Percentiles rank a stretch among this genome's conserved stretches.
Conservation (phyloP, 192 early-diverging fungal species). For the Allomyces javanicus region DNA sequence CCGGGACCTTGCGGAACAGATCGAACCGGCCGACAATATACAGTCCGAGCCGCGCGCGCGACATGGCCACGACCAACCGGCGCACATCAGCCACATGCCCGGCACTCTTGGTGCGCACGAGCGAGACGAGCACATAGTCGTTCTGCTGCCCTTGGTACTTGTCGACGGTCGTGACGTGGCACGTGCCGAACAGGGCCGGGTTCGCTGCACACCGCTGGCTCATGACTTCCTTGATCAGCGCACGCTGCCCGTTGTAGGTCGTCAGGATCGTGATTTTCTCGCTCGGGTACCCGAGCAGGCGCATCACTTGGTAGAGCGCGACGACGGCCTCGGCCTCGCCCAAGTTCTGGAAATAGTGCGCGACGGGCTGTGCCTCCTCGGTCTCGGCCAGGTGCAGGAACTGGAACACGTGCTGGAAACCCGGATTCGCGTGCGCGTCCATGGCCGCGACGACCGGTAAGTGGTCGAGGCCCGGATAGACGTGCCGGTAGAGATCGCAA, state of each 20-base stretch:
- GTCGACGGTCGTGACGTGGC: slow-evolving; percentile 76
- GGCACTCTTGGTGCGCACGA: slow-evolving; percentile 75
- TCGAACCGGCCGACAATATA: slow-evolving; percentile 67
- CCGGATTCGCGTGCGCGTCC: slow-evolving; percentile 64
- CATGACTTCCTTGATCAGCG: slow-evolving; percentile 79
- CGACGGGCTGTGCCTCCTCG: slow-evolving; percentile 62
- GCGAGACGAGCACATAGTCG: slow-evolving; percentile 80
- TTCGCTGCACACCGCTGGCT: slow-evolving; percentile 68
- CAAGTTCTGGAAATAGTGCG: slow-evolving; percentile 84
- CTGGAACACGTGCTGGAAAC: slow-evolving; percentile 73
- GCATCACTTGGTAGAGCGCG: slow-evolving; percentile 90
- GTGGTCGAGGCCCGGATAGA: slow-evolving; percentile 44
- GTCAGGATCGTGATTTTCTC: slow-evolving; percentile 83
- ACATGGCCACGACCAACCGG: slow-evolving; percentile 81
- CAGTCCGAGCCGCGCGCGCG: slow-evolving; percentile 77
- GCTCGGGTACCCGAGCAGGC: slow-evolving; percentile 74
- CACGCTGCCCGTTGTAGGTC: slow-evolving; percentile 92
- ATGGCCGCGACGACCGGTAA: slow-evolving; percentile 21
- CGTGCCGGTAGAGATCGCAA: slow-evolving; percentile 73
- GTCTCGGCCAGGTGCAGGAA: slow-evolving; percentile 59
- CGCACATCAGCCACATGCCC: slow-evolving; percentile 87
- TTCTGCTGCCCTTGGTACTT: slow-evolving; percentile 91
- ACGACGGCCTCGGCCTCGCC: slow-evolving; percentile 97
- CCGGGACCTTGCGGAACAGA: slow-evolving; percentile 63
- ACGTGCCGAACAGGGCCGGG: slow-evolving; percentile 62